These are phyloP conservation scores for Ascodesmis nigricans DNA, from an alignment of 495 filamentous ascomycete genomes.

Conservation along the genomic window DNA sequence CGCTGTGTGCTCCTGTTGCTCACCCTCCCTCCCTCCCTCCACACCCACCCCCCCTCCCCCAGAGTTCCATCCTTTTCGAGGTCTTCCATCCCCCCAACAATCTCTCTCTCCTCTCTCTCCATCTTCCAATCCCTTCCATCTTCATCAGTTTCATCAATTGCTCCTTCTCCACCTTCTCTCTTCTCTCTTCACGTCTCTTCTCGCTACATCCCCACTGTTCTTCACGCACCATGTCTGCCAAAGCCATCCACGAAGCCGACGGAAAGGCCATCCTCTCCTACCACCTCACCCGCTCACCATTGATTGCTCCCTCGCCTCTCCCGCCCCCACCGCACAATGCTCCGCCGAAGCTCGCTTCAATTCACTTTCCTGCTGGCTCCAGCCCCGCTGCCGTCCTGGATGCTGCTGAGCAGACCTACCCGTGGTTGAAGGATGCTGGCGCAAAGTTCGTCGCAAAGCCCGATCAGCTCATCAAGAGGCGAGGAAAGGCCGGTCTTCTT, in stretches of 20 bases:
- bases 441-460: conserved; percentile 97
- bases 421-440: conserved; percentile 64
- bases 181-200: conserved; percentile 8
- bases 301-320: conserved; percentile 94
- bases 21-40: conserved; percentile 10
- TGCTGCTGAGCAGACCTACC: conserved; percentile 85
- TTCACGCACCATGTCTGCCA: conserved; percentile 66
- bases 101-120: conserved; percentile 1
- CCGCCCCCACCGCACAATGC: conserved; percentile 80
- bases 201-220: conserved; percentile 10
- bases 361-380: conserved; percentile 80
- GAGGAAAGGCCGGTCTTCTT: conserved; percentile 94
- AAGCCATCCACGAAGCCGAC: conserved; percentile 95
- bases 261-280: conserved; percentile 99
- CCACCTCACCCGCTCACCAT: conserved; percentile 92
- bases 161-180: conserved; percentile 7
- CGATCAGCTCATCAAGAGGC: conserved; percentile 97
- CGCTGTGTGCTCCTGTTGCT: neutral
- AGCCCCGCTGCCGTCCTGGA: conserved; percentile 68
- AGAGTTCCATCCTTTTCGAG: conserved; percentile 3
- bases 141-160: conserved; percentile 7
- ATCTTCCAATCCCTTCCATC: conserved; percentile 9
- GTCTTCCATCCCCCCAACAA: neutral
- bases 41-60: conserved; percentile 3
- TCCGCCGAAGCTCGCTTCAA: conserved; percentile 67